Evolutionary conservation across 306 rosid genomes (phyloP).

Genomic region (Ochetophila trinervis): DNA sequence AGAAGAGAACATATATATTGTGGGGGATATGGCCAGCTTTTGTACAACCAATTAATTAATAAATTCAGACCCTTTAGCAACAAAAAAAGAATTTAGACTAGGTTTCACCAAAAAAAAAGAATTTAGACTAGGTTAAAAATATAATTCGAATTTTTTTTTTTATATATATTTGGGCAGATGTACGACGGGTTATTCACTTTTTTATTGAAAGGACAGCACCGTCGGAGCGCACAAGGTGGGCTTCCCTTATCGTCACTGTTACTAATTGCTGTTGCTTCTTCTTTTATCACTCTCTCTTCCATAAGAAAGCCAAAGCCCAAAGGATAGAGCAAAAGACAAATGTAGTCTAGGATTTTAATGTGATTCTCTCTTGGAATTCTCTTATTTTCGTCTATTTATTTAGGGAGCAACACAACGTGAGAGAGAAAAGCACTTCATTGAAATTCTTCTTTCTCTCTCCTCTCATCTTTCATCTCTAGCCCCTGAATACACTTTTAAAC

Average conservation of each 20-base stretch:
- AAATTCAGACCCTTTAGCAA: background rate
- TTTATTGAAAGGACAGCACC: slow-evolving; percentile 20
- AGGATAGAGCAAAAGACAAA: slow-evolving; percentile 58
- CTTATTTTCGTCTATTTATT: slow-evolving; percentile 41
- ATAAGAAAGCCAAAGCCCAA: slow-evolving; percentile 37
- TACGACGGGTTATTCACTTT: slow-evolving; percentile 1
- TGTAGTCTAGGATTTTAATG: slow-evolving; percentile 57
- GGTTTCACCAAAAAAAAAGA: background rate
- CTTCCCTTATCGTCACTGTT: slow-evolving; percentile 4
- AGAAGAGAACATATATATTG: slow-evolving; percentile 2
- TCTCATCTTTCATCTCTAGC: background rate
- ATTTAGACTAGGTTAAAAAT: background rate
- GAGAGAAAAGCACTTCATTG: slow-evolving; percentile 12
- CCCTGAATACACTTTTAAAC: background rate
- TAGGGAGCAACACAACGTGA: slow-evolving; percentile 16
- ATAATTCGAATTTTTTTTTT: background rate
- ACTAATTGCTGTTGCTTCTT: slow-evolving; percentile 14
- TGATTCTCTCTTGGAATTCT: slow-evolving; percentile 24
- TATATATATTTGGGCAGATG: background rate
- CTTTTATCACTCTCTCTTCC: slow-evolving; percentile 28
- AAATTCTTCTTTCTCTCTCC: background rate
- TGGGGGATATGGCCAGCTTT: slow-evolving; percentile 21
- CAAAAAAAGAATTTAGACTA: background rate
- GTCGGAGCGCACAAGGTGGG: slow-evolving; percentile 9
- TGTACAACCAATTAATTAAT: slow-evolving; percentile 10